Base-by-base conservation (phyloP, 768 basidiomycete species). In the Lactarius deliciosus region DNA sequence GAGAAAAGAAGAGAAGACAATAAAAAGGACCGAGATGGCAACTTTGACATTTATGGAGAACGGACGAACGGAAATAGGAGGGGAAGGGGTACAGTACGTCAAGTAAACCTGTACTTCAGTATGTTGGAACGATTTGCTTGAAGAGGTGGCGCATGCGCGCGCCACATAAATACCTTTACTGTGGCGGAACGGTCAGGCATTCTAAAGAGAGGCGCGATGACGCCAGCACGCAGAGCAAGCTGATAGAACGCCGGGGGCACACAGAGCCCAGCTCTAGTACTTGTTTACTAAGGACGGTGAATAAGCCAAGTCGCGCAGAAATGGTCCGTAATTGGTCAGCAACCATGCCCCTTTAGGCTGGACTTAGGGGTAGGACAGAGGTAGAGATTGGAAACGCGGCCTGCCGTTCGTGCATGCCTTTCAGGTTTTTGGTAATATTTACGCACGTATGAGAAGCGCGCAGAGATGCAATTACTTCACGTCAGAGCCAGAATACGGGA, bases 201-300 rank as follows among this genome's bases (percentile, higher is more conserved):
- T 34, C 63, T 60, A 53, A 11, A 11, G 36, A 68, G 63, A 64
- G 64, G 59, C 59, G 66, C 58, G 40, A 64, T 68, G 66, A 60
- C 40, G 59, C 63, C 53, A 47, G 66, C 63, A 63, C 58, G 62
- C 66, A 64, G 60, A 64, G 59, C 63, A n/a, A n/a, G n/a, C 22
- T 64, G 59, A 63, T 56, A 60, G 60, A 36, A 43, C 32, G 53
- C 45, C 56, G 64, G 60, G 34, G 63, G 54, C 34, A 45, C 58
- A 53, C 3, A 28, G 50, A 57, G 45, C 63, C 58, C 60, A 4
- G 45, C 43, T 30, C 30, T 32, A 41, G 11, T 8, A 60, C 30
- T 43, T 43, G 22, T 41, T 41, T 28, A 32, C 28, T n/a, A n/a
- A 15, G 60, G 15, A 22, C 28, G 10, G 41, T 47, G 18, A 20